phyloP scores from a whole-genome alignment of 495 filamentous ascomycete species.

The Coniosporium apollinis region DNA sequence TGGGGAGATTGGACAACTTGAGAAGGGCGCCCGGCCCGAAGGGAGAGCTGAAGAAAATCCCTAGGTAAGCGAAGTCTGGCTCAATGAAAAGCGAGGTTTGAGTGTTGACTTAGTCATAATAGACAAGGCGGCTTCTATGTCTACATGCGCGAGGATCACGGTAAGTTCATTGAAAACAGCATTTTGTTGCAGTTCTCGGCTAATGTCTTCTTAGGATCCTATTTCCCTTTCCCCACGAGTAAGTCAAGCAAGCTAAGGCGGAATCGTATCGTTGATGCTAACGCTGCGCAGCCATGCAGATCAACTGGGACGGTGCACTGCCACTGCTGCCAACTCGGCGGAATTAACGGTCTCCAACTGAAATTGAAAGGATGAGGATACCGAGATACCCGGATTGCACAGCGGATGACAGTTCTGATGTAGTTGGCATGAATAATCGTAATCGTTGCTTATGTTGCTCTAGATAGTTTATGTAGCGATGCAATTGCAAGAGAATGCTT shows the following conservation, averaged over 20 bases:
- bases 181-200: no score
- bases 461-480: no score
- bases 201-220: no score
- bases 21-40: constrained; percentile 49
- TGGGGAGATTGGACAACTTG: constrained; percentile 33
- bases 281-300: neutral
- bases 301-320: neutral
- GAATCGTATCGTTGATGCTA: neutral
- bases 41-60: constrained; percentile 58
- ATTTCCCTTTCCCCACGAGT: constrained; percentile 1
- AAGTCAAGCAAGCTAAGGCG: neutral
- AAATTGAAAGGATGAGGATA: no score
- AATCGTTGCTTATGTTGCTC: no score
- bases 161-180: no score
- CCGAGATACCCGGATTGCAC: no score
- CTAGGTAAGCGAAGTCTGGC: neutral
- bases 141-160: neutral
- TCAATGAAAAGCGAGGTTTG: neutral
- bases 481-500: no score
- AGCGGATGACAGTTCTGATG: no score
- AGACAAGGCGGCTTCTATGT: neutral
- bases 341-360: no score
- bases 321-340: neutral
- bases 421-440: no score
- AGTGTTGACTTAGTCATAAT: neutral